phyloP scores from a whole-genome alignment of 2,329 filamentous ascomycete genomes.

The Fusarium sp. region DNA sequence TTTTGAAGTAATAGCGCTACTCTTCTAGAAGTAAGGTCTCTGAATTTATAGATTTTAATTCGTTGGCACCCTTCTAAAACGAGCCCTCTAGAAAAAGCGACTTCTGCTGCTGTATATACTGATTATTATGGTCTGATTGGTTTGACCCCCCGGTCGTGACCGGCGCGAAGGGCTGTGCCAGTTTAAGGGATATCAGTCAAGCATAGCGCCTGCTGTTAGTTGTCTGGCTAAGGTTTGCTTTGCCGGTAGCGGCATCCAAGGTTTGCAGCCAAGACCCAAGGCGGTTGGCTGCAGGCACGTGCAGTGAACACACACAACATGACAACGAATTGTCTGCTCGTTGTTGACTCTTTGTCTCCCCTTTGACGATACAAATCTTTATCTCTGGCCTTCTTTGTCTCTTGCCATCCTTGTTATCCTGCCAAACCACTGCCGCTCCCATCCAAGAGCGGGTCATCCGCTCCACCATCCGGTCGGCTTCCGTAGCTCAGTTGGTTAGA shows the following conservation, averaged over 20 bases:
- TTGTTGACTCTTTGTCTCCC: not conserved
- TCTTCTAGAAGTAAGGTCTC: too few species aligned
- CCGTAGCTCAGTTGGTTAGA: conserved; percentile 41
- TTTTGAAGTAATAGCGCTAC: too few species aligned
- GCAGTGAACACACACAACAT: not conserved
- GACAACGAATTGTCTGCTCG: not conserved
- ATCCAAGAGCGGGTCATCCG: conserved; percentile 37
- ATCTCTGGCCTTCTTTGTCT: too few species aligned
- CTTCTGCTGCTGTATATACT: too few species aligned
- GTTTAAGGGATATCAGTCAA: conserved; percentile 23
- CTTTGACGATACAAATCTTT: not conserved
- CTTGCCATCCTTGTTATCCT: conserved; percentile 12
- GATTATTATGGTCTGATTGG: too few species aligned
- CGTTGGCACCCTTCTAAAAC: too few species aligned
- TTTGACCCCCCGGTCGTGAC: too few species aligned
- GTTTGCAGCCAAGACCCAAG: not conserved
- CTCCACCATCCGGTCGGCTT: conserved; percentile 30
- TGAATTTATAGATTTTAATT: too few species aligned
- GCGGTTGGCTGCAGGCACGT: too few species aligned
- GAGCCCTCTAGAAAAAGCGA: too few species aligned
- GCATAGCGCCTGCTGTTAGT: conserved; percentile 5
- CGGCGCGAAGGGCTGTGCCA: too few species aligned
- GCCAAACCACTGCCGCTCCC: not conserved
- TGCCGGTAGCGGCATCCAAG: not conserved
- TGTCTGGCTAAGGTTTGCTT: not conserved